Conservation (phyloP, 2,329 filamentous ascomycete species). For the Fusarium algeriense region DNA sequence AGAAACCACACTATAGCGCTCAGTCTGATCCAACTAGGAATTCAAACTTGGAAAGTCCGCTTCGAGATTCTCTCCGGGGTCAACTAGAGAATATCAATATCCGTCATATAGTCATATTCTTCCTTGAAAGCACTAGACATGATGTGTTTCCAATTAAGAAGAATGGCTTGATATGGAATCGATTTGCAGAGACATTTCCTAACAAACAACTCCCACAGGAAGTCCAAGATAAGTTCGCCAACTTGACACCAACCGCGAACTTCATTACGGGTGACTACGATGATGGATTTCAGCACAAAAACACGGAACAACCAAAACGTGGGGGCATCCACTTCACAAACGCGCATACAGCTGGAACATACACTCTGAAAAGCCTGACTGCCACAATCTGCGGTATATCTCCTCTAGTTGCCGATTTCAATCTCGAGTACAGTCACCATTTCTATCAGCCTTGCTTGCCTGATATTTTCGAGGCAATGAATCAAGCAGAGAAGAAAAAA, state of each 20-base stretch:
- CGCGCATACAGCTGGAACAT: constrained; percentile 56
- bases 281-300: constrained; percentile 48
- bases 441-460: constrained; percentile 60
- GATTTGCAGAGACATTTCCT: constrained; percentile 47
- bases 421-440: constrained; percentile 55
- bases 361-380: constrained; percentile 58
- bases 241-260: constrained; percentile 50
- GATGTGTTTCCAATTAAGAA: constrained; percentile 60
- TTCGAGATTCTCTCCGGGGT: constrained; percentile 44
- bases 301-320: constrained; percentile 23
- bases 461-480: constrained; percentile 53
- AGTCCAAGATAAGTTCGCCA: constrained; percentile 43
- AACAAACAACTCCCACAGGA: constrained; percentile 50
- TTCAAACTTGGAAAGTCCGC: constrained; percentile 51
- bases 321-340: constrained; percentile 57
- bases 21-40: constrained; percentile 55
- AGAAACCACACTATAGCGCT: constrained; percentile 51
- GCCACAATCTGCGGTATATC: constrained; percentile 57
- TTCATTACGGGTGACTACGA: constrained; percentile 52
- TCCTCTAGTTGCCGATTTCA: constrained; percentile 57
- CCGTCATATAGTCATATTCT: constrained; percentile 57
- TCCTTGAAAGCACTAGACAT: constrained; percentile 59
- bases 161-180: constrained; percentile 52
- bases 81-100: constrained; percentile 50
- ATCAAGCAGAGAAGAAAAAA: constrained; percentile 23